phyloP scores from a whole-genome alignment of 306 rosid species.

The Vigna hirtella region DNA sequence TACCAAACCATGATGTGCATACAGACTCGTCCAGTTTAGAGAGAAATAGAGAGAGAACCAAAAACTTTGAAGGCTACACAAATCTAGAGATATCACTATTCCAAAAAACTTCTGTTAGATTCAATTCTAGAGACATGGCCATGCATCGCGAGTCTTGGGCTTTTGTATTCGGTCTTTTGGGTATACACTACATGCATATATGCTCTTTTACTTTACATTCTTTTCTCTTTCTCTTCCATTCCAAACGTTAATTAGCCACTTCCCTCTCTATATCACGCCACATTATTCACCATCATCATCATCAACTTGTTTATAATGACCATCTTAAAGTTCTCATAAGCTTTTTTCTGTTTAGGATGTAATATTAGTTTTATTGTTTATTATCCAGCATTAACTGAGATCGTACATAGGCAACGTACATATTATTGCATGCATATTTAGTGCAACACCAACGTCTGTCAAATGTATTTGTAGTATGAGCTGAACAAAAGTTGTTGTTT shows the following conservation, averaged over 20 bases:
- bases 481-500: not conserved
- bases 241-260: no score
- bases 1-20: constrained; percentile 18
- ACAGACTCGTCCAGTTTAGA: constrained; percentile 45
- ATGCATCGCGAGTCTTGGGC: constrained; percentile 54
- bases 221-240: not conserved
- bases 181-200: constrained; percentile 42
- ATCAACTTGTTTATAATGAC: no score
- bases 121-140: constrained; percentile 61
- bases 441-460: not conserved
- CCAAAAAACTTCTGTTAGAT: constrained; percentile 29
- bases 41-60: constrained; percentile 48
- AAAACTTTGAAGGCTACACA: constrained; percentile 36
- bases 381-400: not conserved
- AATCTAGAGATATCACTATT: constrained; percentile 9
- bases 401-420: not conserved
- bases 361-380: no score
- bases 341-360: no score
- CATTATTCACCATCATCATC: not conserved
- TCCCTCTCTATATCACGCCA: not conserved
- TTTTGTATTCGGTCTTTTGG: constrained; percentile 82
- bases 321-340: no score
- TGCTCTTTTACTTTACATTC: not conserved
- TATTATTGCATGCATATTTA: constrained; percentile 14
- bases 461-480: not conserved